A percentile compares a stretch with the other conserved stretches of the same genome.
Evolutionary conservation across 352 stramenopile genomes (phyloP).

Genomic region (Pythium utonaiense): DNA sequence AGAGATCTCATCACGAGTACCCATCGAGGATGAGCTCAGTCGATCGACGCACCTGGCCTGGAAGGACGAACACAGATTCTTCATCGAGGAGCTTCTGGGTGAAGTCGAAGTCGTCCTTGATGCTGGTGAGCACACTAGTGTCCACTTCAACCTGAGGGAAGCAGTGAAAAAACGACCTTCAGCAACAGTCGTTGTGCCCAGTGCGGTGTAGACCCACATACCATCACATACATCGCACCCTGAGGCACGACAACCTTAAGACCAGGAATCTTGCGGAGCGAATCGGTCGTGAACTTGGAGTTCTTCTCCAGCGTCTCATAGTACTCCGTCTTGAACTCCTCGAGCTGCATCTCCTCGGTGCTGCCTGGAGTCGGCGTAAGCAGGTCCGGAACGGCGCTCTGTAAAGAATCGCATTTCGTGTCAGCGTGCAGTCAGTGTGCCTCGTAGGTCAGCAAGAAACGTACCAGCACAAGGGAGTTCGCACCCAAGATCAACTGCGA

Average conservation of each 20-base stretch:
- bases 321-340: slow-evolving; percentile 82
- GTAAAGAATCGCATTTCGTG: not conserved
- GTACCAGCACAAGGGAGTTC: slow-evolving; percentile 85
- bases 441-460: no score
- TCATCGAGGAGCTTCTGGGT: slow-evolving; percentile 92
- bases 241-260: slow-evolving; percentile 87
- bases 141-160: slow-evolving; percentile 30
- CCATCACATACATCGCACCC: slow-evolving; percentile 96
- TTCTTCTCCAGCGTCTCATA: slow-evolving; percentile 85
- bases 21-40: not conserved
- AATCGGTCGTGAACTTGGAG: slow-evolving; percentile 74
- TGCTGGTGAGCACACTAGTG: slow-evolving; percentile 60
- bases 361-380: slow-evolving; percentile 63
- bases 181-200: no score
- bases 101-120: slow-evolving; percentile 92
- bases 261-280: slow-evolving; percentile 73
- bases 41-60: slow-evolving; percentile 55
- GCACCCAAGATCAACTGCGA: slow-evolving; percentile 92
- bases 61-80: slow-evolving; percentile 95
- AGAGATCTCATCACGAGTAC: not conserved
- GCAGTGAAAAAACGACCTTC: not conserved
- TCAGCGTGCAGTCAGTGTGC: not conserved
- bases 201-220: no score
- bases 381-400: slow-evolving; percentile 82
- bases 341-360: slow-evolving; percentile 54